Conservation (phyloP, 1,284 basidiomycete species). For the Papiliotrema laurentii region DNA sequence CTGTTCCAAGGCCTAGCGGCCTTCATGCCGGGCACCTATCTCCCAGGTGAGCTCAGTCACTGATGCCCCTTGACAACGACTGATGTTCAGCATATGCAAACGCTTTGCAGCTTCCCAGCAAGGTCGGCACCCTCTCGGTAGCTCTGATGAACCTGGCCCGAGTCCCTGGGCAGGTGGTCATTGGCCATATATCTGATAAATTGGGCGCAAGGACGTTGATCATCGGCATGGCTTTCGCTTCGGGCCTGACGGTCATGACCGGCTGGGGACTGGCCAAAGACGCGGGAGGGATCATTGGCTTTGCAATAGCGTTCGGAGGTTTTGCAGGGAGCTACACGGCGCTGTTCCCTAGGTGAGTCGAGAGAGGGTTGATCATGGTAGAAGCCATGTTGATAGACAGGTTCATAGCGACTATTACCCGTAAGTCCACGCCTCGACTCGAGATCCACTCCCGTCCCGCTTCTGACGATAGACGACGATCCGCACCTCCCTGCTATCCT, state of each 20-base stretch:
- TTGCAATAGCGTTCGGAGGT: constrained; percentile 21
- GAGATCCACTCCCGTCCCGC: too few relatives aligned
- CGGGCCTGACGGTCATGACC: constrained; percentile 17
- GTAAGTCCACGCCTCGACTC: constrained; percentile 7
- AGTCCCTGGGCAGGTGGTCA: constrained; percentile 23
- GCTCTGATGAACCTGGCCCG: constrained; percentile 25
- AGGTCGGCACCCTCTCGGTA: constrained; percentile 19
- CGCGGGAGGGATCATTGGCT: constrained; percentile 18
- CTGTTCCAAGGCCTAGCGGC: constrained; percentile 22
- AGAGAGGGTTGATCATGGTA: too few relatives aligned
- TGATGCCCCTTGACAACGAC: neutral
- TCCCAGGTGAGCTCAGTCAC: constrained; percentile 16
- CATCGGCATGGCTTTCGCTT: constrained; percentile 16
- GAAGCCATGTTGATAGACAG: constrained; percentile 5
- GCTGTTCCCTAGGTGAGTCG: constrained; percentile 16
- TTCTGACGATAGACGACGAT: constrained; percentile 14
- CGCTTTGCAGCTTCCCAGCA: constrained; percentile 15
- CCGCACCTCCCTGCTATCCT: constrained; percentile 23
- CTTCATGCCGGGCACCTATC: constrained; percentile 24
- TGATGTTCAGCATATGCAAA: constrained; percentile 19
- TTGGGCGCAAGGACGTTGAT: constrained; percentile 19
- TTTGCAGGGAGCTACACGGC: constrained; percentile 30
- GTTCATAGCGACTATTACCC: constrained; percentile 17
- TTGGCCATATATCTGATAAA: constrained; percentile 21
- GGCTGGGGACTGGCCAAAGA: constrained; percentile 25